A percentile compares a stretch with the other conserved stretches of the same genome.
Evolutionary conservation across 768 basidiomycete species (phyloP).

Genomic region (Austroboletus festivus): DNA sequence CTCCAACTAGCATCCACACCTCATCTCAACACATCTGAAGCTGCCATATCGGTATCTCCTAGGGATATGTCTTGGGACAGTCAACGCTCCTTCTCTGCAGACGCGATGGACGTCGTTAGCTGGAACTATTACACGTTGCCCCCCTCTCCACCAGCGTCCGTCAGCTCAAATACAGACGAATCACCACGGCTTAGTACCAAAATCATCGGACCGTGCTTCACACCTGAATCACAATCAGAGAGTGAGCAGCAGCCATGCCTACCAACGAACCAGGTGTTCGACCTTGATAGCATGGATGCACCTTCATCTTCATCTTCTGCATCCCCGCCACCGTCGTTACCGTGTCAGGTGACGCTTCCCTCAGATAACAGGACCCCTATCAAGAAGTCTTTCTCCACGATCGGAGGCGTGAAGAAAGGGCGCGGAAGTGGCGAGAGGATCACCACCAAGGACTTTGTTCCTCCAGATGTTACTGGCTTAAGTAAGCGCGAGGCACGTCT

Average conservation of each 20-base stretch:
- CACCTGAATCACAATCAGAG: slow-evolving; percentile 42
- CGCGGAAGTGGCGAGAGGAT: slow-evolving; percentile 47
- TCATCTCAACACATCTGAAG: slow-evolving; percentile 56
- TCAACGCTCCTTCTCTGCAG: slow-evolving; percentile 35
- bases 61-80: slow-evolving; percentile 49
- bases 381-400: slow-evolving; percentile 45
- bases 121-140: slow-evolving; percentile 49
- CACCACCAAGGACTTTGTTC: slow-evolving; percentile 78
- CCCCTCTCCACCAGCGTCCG: slow-evolving; percentile 48
- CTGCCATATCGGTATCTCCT: slow-evolving; percentile 51
- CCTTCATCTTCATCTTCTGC: slow-evolving; percentile 35
- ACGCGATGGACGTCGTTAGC: slow-evolving; percentile 38
- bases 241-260: slow-evolving; percentile 53
- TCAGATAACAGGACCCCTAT: slow-evolving; percentile 29
- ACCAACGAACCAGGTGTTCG: slow-evolving; percentile 72
- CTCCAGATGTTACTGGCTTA: slow-evolving; percentile 84
- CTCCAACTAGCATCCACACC: slow-evolving; percentile 46
- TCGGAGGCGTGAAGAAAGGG: slow-evolving; percentile 43
- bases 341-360: slow-evolving; percentile 34
- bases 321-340: slow-evolving; percentile 29
- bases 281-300: slow-evolving; percentile 36
- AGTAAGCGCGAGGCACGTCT: slow-evolving; percentile 89
- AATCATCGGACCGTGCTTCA: slow-evolving; percentile 51
- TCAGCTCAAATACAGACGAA: slow-evolving; percentile 41
- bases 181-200: slow-evolving; percentile 45